Evolutionary conservation across 2,329 filamentous ascomycete genomes (phyloP), one percentile per base, ranked within the genome.

Genomic region (Colletotrichum abscissum): DNA sequence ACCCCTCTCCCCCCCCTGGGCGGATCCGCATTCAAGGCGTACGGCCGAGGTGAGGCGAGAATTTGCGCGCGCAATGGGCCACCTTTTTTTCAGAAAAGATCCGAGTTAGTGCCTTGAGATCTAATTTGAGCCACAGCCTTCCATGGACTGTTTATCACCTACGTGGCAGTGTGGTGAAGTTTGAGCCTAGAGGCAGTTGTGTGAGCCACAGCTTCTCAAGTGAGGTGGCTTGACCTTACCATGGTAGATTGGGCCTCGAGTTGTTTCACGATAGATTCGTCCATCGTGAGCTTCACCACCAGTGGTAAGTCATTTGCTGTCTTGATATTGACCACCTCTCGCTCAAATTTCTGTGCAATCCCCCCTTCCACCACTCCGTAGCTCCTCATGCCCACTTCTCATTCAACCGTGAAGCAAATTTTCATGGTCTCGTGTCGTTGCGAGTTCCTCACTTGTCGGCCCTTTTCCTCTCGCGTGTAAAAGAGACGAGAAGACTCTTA

Each of bases 381-480:
- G n/a, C 28, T 38, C 38, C 67, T 46, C 56, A 72, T 72, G 57
- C 65, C 69, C 69, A 72, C 69, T 69, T 63, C 69, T 63, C 57
- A 69, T 69, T 42, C 49, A 52, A 59, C 19, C 38, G 24, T 12
- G 16, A 56, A 33, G 22, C 38, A 30, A 42, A 64, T 11, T 22
- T 33, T 19, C 22, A n/a, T 63, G 26, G 59, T 63, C 26, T 63
- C 30, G 11, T 30, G 38, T 42, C 38, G 38, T 42, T 42, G 5
- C 14, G 59, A 16, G n/a, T 42, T 16, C 42, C 24, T 24, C 12
- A 11, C 30, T 35, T 55, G 62, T 64, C 62, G 62, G 62, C 62
- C 62, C 62, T 64, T 55, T 64, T 64, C 30, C 12, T 16, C 14
- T 33, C 57, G 57, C 28, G 26, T 9, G 16, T 1, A 24, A 9